Evolutionary conservation across 1,284 basidiomycete genomes (phyloP).

Genomic region (Cutaneotrichosporon arboriforme): DNA sequence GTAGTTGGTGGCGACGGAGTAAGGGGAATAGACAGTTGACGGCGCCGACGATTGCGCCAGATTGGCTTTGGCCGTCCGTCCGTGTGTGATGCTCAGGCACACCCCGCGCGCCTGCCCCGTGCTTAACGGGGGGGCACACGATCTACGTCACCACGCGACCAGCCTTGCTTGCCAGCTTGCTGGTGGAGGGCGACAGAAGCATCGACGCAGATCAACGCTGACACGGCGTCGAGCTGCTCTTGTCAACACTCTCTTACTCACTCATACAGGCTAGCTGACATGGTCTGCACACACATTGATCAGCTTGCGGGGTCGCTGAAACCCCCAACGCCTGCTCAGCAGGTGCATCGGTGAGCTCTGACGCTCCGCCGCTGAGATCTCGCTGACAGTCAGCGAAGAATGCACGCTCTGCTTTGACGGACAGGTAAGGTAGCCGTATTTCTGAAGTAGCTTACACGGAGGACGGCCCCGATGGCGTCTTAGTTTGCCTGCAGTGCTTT

Average conservation of each 20-base stretch:
- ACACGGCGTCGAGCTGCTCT: neutral
- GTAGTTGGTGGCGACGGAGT: too few species aligned
- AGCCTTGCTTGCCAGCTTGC: too few species aligned
- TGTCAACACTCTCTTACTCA: neutral
- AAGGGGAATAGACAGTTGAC: too few species aligned
- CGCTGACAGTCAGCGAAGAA: constrained; percentile 38
- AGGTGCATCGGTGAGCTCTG: constrained; percentile 43
- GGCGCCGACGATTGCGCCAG: too few species aligned
- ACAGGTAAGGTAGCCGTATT: constrained; percentile 56
- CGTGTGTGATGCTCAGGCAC: neutral
- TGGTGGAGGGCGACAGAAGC: too few species aligned
- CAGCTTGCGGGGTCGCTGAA: constrained; percentile 22
- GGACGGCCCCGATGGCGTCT: constrained; percentile 70
- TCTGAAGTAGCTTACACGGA: constrained; percentile 38
- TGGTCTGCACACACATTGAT: constrained; percentile 35
- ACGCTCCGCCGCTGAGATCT: too few species aligned
- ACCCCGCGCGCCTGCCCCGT: too few species aligned
- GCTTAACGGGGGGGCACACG: neutral
- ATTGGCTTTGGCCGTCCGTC: too few species aligned
- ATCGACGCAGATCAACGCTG: too few species aligned
- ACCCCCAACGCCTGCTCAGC: constrained; percentile 36
- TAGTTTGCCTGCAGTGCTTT: constrained; percentile 89
- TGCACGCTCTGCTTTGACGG: constrained; percentile 90
- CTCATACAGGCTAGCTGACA: neutral
- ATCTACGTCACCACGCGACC: neutral